Percentiles rank a stretch among this genome's conserved stretches.
These are phyloP conservation scores for Kazachstania psychrophila DNA, from an alignment of 805 yeast genomes.

Conservation along the genomic window DNA sequence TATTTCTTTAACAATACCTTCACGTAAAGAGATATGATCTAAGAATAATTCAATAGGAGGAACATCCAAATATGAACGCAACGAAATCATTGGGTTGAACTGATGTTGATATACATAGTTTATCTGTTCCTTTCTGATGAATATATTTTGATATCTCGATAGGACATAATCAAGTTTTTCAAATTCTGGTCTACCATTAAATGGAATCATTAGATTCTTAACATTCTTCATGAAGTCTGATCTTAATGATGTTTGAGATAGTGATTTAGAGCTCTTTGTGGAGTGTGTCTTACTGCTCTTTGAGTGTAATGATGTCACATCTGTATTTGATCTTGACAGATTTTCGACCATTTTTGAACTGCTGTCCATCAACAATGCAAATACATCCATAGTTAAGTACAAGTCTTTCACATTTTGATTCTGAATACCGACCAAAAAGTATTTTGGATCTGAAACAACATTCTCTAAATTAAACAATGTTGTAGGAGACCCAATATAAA, in stretches of 20 bases:
- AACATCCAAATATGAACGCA: conserved; percentile 73
- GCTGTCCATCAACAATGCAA: conserved; percentile 60
- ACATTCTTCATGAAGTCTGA: conserved; percentile 42
- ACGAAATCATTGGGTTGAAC: conserved; percentile 71
- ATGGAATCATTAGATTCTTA: conserved; percentile 77
- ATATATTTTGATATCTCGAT: conserved; percentile 52
- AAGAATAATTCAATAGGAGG: conserved; percentile 82
- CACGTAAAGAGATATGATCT: conserved; percentile 82
- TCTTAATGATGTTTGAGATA: conserved; percentile 12
- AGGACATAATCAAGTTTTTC: conserved; percentile 50
- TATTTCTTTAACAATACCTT: conserved; percentile 74
- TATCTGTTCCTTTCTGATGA: conserved; percentile 58
- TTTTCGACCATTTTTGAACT: conserved; percentile 40
- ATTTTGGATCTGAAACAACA: conserved; percentile 62
- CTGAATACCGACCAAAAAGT: conserved; percentile 61
- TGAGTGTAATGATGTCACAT: conserved; percentile 1
- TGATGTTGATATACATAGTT: conserved; percentile 70
- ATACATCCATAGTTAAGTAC: conserved; percentile 75
- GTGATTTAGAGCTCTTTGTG: too few relatives aligned
- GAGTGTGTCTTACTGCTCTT: conserved; percentile 3
- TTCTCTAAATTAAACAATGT: conserved; percentile 70
- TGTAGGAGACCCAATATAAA: conserved; percentile 79
- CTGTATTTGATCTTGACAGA: conserved; percentile 1
- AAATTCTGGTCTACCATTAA: conserved; percentile 63
- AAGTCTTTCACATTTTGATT: conserved; percentile 78